These are phyloP conservation scores for Fonsecaea multimorphosa DNA, from an alignment of 2,329 filamentous ascomycete genomes.

Conservation along the genomic window DNA sequence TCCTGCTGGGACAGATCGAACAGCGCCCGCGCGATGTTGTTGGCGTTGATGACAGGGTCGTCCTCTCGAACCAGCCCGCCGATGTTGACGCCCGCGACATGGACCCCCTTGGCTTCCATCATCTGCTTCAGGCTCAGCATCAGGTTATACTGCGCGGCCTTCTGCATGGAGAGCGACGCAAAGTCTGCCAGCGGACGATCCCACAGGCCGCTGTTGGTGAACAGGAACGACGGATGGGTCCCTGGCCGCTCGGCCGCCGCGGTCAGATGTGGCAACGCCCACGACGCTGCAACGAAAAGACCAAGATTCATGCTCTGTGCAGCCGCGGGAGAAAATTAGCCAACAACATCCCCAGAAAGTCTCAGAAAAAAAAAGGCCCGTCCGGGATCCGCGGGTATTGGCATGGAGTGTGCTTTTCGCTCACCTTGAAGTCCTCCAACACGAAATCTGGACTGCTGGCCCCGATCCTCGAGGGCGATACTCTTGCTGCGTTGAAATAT, in stretches of 20 bases:
- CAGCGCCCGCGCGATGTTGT: constrained; percentile 32
- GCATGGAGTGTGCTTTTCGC: neutral
- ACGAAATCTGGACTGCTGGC: constrained; percentile 19
- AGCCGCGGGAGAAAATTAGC: neutral
- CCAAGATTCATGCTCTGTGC: constrained; percentile 31
- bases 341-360: neutral
- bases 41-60: constrained; percentile 31
- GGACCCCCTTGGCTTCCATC: constrained; percentile 36
- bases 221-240: constrained; percentile 28
- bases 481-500: constrained; percentile 31
- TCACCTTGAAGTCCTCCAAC: constrained; percentile 32
- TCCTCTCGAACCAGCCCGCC: constrained; percentile 34
- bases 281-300: constrained; percentile 28
- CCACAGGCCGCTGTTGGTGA: constrained; percentile 26
- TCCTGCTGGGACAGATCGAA: constrained; percentile 39
- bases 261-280: constrained; percentile 30
- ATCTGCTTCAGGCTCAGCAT: constrained; percentile 27
- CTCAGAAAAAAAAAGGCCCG: too few relatives aligned
- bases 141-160: constrained; percentile 31
- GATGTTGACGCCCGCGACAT: constrained; percentile 38
- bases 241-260: constrained; percentile 13
- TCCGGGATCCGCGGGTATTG: too few relatives aligned
- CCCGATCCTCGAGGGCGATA: constrained; percentile 23
- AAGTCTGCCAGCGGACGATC: constrained; percentile 26
- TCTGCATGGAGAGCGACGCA: constrained; percentile 30